phyloP scores from a whole-genome alignment of 257 asterid genomes.

The Avicennia marina region DNA sequence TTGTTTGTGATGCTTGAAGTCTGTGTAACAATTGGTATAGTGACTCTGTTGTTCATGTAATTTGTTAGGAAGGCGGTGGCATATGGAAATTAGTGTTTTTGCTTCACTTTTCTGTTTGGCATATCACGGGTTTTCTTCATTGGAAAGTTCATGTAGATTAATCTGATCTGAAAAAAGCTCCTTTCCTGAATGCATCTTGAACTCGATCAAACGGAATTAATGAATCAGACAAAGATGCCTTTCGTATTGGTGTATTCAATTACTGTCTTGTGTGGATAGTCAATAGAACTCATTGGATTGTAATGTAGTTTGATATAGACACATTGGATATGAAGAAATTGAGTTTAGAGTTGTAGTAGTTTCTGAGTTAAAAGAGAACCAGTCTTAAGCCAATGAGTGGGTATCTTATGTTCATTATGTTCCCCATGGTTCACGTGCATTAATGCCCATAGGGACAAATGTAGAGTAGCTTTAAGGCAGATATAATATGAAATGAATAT shows the following conservation, averaged over 20 bases:
- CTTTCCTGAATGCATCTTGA: too few species aligned
- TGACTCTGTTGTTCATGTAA: too few species aligned
- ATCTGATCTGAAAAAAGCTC: background rate
- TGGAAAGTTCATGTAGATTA: background rate
- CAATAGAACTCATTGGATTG: background rate
- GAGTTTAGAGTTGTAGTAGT: background rate
- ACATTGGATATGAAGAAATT: background rate
- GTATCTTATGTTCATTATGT: background rate
- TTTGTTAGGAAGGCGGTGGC: too few species aligned
- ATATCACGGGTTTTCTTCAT: too few species aligned
- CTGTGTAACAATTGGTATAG: too few species aligned
- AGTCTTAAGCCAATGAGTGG: background rate
- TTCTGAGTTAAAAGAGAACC: background rate
- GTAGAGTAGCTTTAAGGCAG: too few species aligned
- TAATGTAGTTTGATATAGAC: background rate
- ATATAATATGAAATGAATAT: background rate
- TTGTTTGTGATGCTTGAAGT: too few species aligned
- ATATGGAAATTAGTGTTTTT: background rate
- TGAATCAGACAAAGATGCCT: too few species aligned
- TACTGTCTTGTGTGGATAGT: background rate
- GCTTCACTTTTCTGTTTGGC: background rate
- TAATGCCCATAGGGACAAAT: background rate
- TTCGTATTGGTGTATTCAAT: background rate
- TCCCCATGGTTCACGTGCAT: background rate
- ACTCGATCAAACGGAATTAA: too few species aligned